Evolutionary conservation across 2,329 filamentous ascomycete genomes (phyloP).

Genomic region (Pestalotiopsis fici): DNA sequence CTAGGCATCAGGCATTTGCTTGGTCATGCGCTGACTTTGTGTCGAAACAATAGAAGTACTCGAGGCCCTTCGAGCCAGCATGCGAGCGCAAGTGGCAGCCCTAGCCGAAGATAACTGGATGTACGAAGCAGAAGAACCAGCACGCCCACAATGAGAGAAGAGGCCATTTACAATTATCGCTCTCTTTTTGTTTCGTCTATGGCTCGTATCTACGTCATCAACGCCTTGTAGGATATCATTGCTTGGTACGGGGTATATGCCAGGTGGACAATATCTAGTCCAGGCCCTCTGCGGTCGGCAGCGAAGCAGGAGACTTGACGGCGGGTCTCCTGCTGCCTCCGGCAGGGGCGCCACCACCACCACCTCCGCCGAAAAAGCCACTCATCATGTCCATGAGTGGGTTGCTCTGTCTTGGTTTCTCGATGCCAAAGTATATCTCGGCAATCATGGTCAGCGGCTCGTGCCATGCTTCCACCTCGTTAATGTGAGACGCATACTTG

Average conservation of each 20-base stretch:
- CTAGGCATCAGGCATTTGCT: neutral
- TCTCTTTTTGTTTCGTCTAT: neutral
- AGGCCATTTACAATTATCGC: neutral
- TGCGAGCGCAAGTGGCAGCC: constrained; percentile 71
- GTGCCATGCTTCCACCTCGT: constrained; percentile 77
- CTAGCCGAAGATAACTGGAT: constrained; percentile 89
- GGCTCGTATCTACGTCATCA: constrained; percentile 5
- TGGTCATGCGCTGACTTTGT: neutral
- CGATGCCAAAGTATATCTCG: constrained; percentile 96
- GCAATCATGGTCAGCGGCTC: constrained; percentile 84
- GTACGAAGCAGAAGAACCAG: constrained; percentile 71
- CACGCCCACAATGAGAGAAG: constrained; percentile 35
- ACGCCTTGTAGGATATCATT: neutral
- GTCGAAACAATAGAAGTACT: constrained; percentile 55
- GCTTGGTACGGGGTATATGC: neutral
- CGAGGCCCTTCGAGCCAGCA: constrained; percentile 67
- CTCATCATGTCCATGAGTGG: constrained; percentile 98
- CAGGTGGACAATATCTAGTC: constrained; percentile 44
- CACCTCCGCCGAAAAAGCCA: constrained; percentile 82
- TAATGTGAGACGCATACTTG: constrained; percentile 79
- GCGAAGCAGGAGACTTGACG: constrained; percentile 45
- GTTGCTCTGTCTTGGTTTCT: constrained; percentile 85
- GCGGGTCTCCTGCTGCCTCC: constrained; percentile 38
- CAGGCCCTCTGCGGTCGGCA: constrained; percentile 59
- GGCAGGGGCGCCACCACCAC: constrained; percentile 44